A percentile compares a stretch with the other conserved stretches of the same genome.
Evolutionary conservation across 768 basidiomycete genomes (phyloP).

Genomic region (Bullera alba): DNA sequence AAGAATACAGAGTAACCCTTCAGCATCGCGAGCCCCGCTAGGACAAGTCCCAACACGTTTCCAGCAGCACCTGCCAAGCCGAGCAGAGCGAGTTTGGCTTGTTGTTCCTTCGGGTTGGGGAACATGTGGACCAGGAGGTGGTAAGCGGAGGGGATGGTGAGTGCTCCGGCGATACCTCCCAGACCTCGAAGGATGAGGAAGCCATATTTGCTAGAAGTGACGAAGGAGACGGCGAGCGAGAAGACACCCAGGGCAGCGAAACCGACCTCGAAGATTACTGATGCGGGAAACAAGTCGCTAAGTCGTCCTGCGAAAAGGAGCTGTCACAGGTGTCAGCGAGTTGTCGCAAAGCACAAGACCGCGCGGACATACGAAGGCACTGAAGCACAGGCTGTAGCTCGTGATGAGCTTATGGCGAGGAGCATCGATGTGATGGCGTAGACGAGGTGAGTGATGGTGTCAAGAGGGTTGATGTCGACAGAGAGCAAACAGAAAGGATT

Average conservation of each 20-base stretch:
- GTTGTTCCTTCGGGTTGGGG: conserved; percentile 51
- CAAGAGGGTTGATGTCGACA: too few species aligned
- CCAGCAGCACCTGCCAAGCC: conserved; percentile 52
- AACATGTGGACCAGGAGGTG: conserved; percentile 53
- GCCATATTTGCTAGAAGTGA: conserved; percentile 48
- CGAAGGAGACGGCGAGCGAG: conserved; percentile 52
- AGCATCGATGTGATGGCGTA: not conserved
- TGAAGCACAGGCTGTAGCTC: conserved; percentile 25
- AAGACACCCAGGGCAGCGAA: conserved; percentile 49
- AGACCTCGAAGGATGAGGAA: conserved; percentile 55
- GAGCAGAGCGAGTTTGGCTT: conserved; percentile 52
- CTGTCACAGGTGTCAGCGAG: too few species aligned
- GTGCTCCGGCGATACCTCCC: conserved; percentile 52
- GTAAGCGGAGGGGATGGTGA: conserved; percentile 45
- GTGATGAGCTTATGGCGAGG: conserved; percentile 25
- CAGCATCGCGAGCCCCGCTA: conserved; percentile 29
- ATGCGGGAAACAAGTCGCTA: conserved; percentile 38
- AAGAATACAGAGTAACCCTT: conserved; percentile 53
- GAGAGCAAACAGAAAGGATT: too few species aligned
- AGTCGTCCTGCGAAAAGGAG: conserved; percentile 41
- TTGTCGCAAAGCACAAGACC: too few species aligned
- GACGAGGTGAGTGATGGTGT: not conserved
- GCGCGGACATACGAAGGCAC: too few species aligned
- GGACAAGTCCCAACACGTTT: conserved; percentile 47
- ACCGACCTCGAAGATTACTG: conserved; percentile 50